Base-by-base conservation (phyloP, 805 yeast genomes). In the Candida michaelii region DNA sequence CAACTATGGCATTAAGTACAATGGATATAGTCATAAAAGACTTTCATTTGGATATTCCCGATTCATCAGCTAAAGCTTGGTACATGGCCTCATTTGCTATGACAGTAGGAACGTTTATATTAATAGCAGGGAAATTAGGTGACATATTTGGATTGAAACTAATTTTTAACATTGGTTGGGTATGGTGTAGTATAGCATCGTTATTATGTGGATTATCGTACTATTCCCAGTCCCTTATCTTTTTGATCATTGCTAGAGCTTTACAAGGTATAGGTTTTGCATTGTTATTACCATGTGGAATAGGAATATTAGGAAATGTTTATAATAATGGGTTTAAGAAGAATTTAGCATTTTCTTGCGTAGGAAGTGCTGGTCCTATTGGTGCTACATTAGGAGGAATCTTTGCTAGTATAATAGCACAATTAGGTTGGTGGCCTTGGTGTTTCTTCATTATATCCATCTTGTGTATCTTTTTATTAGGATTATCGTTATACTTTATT, bases 21-120 rank as follows among this genome's bases (percentile, higher is more conserved):
- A 66, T 67, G 73, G 65, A 66, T 42, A 56, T 63, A 11, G 55
- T 67, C 6, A 39, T 61, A 14, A 55, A 58, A 13, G 55, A 66
- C 5, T 64, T 65, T 39, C 46, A 43, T 29, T 45, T 49, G 21
- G 16, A 27, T 2, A 27, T 37, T 0, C 44, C 45, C 5, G 47
- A 47, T 9, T 17, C 46, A 1, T 40, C 63, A 16, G 59, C 60
- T 40, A 66, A 66, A 43, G 73, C 71, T 11, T 83, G 95, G 93
- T 78, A 80, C 55, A 73, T 80, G 70, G 89, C 89, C 1, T 76
- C 87, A 0, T 83, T 78, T 55, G 80, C 88, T 0, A 61, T 85
- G 42, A 79, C 88, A 0, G 77, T 83, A 4, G 91, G 91, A 10
- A 82, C 91, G 0, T 79, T 85, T 47, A 84, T 85, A 39, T 59